Base-by-base conservation (phyloP, 1,139 yeast genomes). In the Hyphopichia wangnamkhiaoensis region DNA sequence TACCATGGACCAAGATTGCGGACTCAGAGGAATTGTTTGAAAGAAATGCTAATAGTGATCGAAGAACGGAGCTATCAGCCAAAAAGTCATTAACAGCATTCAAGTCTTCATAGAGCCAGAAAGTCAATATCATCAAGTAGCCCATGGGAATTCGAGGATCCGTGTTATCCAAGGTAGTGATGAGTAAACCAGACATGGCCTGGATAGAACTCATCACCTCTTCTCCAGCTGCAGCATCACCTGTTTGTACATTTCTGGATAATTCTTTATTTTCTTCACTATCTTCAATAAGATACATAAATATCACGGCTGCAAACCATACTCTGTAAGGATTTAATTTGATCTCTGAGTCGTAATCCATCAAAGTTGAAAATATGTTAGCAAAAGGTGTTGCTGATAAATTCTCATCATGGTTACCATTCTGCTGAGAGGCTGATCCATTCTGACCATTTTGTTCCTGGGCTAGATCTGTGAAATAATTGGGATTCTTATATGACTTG, bases 61-160 rank as follows among this genome's bases (percentile, higher is more conserved):
- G 85, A 2, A 89, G 59, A 13, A 77, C 75, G 0, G 93, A 74
- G 0, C 79, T 58, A 43, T 90, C 95, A 19, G 76, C 71, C 35
- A 91, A 65, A 48, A 94, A 85, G 47, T 84, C 93, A 52, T 86
- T 74, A 0, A 87, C 93, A 0, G 95, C 90, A 3, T 69, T 67
- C 15, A 77, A 71, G 56, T 90, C 90, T 49, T 87, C 97, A 65
- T 73, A 91, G 29, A 89, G 60, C 94, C 96, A 88, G 14, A 73
- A 71, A 0, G 84, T 76, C 33, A 94, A 68, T 13, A 93, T 68
- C 81, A 86, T 84, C 37, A 88, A 62, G 49, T 90, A 91, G 0
- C 93, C 88, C 38, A 88, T 75, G 0, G 96, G 76, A 5, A 89
- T 79, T 46, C 97, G 74, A 3, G 88, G 83, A 55, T 91, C 96